These are phyloP conservation scores for Ilyonectria sp. DNA, from an alignment of 2,329 filamentous ascomycete species.

Conservation along the genomic window DNA sequence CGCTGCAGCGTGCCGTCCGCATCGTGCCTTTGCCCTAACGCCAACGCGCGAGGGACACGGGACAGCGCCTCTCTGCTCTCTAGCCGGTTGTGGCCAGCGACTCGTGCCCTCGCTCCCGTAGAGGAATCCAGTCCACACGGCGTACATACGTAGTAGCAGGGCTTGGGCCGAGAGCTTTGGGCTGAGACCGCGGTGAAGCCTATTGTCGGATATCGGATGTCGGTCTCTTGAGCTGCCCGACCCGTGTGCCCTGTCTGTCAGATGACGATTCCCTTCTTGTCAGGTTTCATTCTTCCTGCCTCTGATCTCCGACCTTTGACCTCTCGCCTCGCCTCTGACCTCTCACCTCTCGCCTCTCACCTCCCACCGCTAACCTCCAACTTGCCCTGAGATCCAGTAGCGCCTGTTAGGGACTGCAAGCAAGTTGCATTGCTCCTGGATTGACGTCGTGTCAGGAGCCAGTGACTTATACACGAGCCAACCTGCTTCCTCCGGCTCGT, in stretches of 20 bases:
- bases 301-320: conserved; percentile 18
- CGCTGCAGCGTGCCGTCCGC: conserved; percentile 19
- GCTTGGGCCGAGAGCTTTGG: conserved; percentile 5
- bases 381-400: background rate
- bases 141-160: background rate
- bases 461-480: background rate
- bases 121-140: background rate
- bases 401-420: conserved; percentile 3
- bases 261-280: conserved; percentile 47
- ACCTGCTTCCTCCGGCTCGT: background rate
- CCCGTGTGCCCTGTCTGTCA: conserved; percentile 33
- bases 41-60: background rate
- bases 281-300: conserved; percentile 30
- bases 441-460: background rate
- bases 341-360: background rate
- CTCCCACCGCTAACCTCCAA: background rate
- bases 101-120: background rate
- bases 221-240: conserved; percentile 15
- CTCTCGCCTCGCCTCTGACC: conserved; percentile 5
- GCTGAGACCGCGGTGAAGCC: conserved; percentile 20
- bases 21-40: background rate
- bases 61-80: background rate
- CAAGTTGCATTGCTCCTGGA: background rate
- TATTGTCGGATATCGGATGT: conserved; percentile 21
- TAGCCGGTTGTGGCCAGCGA: conserved; percentile 1